Evolutionary conservation across 306 rosid species (phyloP).

Genomic region (Trifolium dubium): DNA sequence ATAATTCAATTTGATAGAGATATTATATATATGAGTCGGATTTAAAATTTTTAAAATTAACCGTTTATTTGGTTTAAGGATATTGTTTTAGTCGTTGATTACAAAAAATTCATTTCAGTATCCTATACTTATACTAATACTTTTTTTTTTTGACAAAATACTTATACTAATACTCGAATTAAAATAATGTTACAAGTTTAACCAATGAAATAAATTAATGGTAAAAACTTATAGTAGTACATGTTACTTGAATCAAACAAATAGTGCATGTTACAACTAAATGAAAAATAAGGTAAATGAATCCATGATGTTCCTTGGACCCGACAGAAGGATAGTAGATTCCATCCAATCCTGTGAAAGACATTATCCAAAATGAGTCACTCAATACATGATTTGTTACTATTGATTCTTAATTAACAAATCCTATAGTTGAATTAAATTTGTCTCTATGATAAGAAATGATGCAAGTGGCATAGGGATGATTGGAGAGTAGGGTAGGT

Average conservation of each 20-base stretch:
- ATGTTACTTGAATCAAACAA: no score
- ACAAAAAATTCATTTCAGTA: no score
- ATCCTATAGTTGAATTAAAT: neutral
- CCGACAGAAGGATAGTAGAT: constrained; percentile 38
- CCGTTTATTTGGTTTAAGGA: no score
- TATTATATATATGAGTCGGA: no score
- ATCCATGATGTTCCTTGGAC: constrained; percentile 18
- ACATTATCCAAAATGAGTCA: constrained; percentile 41
- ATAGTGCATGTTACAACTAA: no score
- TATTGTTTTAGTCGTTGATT: no score
- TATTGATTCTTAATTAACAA: neutral
- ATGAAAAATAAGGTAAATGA: neutral
- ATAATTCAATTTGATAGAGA: no score
- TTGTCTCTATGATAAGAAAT: neutral
- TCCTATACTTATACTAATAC: no score
- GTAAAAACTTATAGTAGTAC: no score
- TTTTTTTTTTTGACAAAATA: no score
- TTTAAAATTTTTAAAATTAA: no score
- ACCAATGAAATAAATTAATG: no score
- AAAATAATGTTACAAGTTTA: neutral
- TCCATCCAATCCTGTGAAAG: constrained; percentile 27
- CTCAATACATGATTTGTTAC: neutral
- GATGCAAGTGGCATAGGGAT: constrained; percentile 24
- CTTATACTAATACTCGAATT: neutral
- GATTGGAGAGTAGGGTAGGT: constrained; percentile 21